These are phyloP conservation scores for Chlorella variabilis DNA, from an alignment of 163 green algal genomes.

Conservation along the genomic window DNA sequence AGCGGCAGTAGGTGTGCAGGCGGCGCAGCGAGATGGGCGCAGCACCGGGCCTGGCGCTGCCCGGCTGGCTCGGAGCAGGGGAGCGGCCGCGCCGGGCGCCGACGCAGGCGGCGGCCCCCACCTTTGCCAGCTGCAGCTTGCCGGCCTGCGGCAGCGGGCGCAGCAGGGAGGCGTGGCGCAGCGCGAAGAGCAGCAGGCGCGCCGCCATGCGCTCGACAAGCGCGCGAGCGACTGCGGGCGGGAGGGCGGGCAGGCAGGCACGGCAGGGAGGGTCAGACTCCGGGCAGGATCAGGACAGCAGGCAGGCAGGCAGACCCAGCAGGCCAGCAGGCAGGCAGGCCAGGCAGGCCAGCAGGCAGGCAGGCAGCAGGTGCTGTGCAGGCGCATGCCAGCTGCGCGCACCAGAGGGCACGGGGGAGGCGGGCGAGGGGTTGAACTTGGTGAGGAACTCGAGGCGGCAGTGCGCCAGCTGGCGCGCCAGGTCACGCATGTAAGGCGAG, in stretches of 20 bases:
- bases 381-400: neutral
- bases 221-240: slow-evolving; percentile 42
- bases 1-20: too few species aligned
- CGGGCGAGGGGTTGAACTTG: slow-evolving; percentile 71
- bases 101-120: too few species aligned
- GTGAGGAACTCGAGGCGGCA: slow-evolving; percentile 81
- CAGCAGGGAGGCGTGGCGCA: slow-evolving; percentile 89
- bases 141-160: slow-evolving; percentile 71
- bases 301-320: too few species aligned
- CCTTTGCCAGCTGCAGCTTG: slow-evolving; percentile 75
- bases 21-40: too few species aligned
- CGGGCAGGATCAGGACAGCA: too few species aligned
- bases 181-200: slow-evolving; percentile 87
- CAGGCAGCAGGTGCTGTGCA: neutral
- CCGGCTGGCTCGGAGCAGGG: too few species aligned
- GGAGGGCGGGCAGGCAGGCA: neutral
- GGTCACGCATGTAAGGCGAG: slow-evolving; percentile 76
- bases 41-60: too few species aligned
- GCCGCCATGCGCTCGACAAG: slow-evolving; percentile 81
- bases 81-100: too few species aligned
- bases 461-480: slow-evolving; percentile 65
- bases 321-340: too few species aligned
- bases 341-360: too few species aligned
- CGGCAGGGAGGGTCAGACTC: neutral
- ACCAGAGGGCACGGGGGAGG: slow-evolving; percentile 57